phyloP scores from a whole-genome alignment of 805 yeast species.

The Starmerella vaccinii region DNA sequence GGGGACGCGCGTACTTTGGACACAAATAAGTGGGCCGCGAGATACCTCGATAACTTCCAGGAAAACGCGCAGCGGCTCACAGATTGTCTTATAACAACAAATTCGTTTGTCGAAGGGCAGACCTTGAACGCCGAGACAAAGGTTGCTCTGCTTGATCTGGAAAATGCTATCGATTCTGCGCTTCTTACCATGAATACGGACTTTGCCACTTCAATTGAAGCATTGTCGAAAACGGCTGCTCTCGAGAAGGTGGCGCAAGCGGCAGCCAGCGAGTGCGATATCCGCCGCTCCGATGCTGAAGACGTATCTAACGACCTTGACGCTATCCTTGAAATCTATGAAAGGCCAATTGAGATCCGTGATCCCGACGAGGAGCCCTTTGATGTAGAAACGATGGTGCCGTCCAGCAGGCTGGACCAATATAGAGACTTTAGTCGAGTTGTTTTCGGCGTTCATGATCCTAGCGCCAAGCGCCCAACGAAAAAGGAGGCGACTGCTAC shows the following conservation, averaged over 20 bases:
- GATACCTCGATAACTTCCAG: background rate
- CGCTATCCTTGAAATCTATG: background rate
- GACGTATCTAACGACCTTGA: background rate
- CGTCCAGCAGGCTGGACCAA: background rate
- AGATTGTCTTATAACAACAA: background rate
- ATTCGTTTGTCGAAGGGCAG: background rate
- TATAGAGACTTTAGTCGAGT: constrained; percentile 1
- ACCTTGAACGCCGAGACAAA: background rate
- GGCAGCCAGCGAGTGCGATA: background rate
- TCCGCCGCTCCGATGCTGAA: background rate
- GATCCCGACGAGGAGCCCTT: background rate
- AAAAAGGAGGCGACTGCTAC: background rate
- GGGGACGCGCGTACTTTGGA: too few relatives aligned
- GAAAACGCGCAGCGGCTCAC: background rate
- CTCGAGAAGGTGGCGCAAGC: background rate
- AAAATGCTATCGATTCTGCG: background rate
- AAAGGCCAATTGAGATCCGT: background rate
- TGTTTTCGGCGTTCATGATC: background rate
- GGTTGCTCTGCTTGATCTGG: background rate
- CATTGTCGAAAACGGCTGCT: background rate
- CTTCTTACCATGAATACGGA: constrained; percentile 1
- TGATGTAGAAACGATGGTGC: background rate
- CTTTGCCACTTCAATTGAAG: background rate
- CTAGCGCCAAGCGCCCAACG: background rate
- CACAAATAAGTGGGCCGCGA: background rate